A percentile compares a stretch with the other conserved stretches of the same genome.
Conservation (phyloP, 768 basidiomycete species). For the Rhizopogon roseolus region DNA sequence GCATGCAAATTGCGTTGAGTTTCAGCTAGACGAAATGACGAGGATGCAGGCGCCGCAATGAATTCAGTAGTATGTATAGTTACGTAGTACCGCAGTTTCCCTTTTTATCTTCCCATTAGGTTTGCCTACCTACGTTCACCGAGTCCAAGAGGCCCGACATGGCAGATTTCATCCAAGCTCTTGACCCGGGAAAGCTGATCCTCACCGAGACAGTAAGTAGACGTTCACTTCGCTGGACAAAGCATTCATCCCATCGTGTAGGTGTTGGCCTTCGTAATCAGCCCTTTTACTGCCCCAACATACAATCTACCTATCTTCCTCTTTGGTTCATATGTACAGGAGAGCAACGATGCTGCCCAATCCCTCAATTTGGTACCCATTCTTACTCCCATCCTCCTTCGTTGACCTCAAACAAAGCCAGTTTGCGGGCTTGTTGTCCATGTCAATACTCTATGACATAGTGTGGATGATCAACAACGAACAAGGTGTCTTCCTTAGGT, state of each 20-base stretch:
- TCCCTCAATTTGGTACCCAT: conserved; percentile 57
- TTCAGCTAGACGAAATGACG: not conserved
- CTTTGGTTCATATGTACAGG: conserved; percentile 71
- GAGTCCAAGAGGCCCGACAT: too few species aligned
- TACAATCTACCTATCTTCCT: conserved; percentile 86
- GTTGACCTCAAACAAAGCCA: conserved; percentile 21
- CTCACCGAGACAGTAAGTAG: conserved; percentile 54
- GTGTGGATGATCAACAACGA: conserved; percentile 59
- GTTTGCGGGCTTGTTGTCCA: conserved; percentile 63
- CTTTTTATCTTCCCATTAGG: not conserved
- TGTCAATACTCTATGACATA: conserved; percentile 63
- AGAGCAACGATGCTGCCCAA: conserved; percentile 57
- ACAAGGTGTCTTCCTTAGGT: conserved; percentile 50
- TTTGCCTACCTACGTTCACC: not conserved
- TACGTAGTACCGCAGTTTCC: too few species aligned
- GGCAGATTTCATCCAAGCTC: conserved; percentile 63
- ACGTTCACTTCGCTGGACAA: not conserved
- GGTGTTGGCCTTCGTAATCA: conserved; percentile 57
- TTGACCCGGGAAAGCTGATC: conserved; percentile 70
- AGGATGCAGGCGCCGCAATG: too few species aligned
- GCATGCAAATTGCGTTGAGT: not conserved
- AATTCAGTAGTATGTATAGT: too few species aligned
- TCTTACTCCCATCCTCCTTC: not conserved
- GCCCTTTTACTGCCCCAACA: conserved; percentile 51
- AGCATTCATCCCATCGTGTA: conserved; percentile 19